Conservation (phyloP, 768 basidiomycete genomes). For the Leucogyrophana mollusca region DNA sequence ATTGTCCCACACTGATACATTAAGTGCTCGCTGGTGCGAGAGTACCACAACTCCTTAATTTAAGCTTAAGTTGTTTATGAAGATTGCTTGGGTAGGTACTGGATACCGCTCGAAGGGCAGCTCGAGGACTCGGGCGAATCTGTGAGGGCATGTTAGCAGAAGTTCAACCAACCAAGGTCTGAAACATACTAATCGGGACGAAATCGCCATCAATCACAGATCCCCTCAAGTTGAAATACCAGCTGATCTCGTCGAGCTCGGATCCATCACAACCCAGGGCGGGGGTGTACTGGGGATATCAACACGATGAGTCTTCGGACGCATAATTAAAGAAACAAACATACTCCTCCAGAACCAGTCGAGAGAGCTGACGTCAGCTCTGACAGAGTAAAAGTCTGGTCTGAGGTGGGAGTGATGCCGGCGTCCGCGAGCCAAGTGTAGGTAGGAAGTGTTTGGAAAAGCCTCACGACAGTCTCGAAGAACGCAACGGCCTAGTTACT, state of each 20-base stretch:
- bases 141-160: conserved; percentile 18
- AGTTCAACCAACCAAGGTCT: neutral
- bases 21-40: no score
- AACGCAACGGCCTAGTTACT: conserved; percentile 58
- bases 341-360: conserved; percentile 48
- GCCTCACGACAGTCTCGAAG: conserved; percentile 54
- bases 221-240: conserved; percentile 65
- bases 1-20: no score
- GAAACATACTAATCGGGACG: conserved; percentile 50
- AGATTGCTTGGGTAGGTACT: conserved; percentile 56
- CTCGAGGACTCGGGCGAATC: conserved; percentile 49
- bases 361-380: conserved; percentile 54
- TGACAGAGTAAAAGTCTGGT: conserved; percentile 56
- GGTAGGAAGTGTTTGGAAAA: conserved; percentile 71
- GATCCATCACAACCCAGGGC: conserved; percentile 41
- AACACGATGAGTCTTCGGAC: neutral
- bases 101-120: conserved; percentile 58
- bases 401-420: conserved; percentile 72
- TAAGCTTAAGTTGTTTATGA: conserved; percentile 25
- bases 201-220: conserved; percentile 68
- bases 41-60: conserved; percentile 23
- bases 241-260: conserved; percentile 46
- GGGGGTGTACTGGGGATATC: conserved; percentile 42
- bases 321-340: conserved; percentile 8
- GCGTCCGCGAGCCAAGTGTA: conserved; percentile 66